These are phyloP conservation scores for Evernia prunastri DNA, from an alignment of 495 filamentous ascomycete species.

Conservation along the genomic window DNA sequence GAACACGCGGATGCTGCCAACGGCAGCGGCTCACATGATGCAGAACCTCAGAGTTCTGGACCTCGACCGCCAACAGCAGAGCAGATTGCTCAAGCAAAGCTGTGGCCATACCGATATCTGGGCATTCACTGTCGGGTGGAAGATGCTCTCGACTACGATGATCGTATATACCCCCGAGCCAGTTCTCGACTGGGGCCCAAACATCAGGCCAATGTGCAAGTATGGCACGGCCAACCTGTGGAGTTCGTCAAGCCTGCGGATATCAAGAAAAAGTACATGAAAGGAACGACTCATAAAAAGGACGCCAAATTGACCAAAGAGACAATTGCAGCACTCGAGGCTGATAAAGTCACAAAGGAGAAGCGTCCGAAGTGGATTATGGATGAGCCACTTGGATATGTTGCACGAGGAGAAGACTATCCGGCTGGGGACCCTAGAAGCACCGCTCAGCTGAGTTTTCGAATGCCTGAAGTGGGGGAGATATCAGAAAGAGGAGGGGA, in stretches of 20 bases:
- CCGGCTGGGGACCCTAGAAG: constrained; percentile 46
- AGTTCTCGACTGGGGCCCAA: constrained; percentile 87
- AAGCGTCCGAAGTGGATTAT: constrained; percentile 86
- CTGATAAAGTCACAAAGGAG: constrained; percentile 67
- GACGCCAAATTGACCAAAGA: constrained; percentile 72
- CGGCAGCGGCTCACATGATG: constrained; percentile 52
- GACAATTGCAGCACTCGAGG: constrained; percentile 67
- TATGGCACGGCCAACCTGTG: constrained; percentile 80
- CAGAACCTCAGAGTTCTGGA: constrained; percentile 43
- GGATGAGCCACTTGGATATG: constrained; percentile 83
- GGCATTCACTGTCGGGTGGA: constrained; percentile 95
- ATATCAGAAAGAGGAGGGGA: constrained; percentile 37
- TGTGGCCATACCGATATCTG: constrained; percentile 95
- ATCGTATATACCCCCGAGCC: constrained; percentile 93
- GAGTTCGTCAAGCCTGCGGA: constrained; percentile 85
- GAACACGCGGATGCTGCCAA: constrained; percentile 49
- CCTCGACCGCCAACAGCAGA: constrained; percentile 74
- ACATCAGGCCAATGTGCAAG: constrained; percentile 78
- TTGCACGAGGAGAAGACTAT: constrained; percentile 74
- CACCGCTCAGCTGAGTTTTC: constrained; percentile 49
- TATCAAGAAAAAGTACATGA: constrained; percentile 68
- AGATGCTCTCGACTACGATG: constrained; percentile 94
- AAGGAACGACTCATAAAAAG: constrained; percentile 56
- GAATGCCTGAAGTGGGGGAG: constrained; percentile 46
- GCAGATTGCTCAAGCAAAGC: constrained; percentile 81